Evolutionary conservation across 495 filamentous ascomycete genomes (phyloP), one percentile per base, ranked within the genome.

Genomic region (Aspergillus saccharolyticus): DNA sequence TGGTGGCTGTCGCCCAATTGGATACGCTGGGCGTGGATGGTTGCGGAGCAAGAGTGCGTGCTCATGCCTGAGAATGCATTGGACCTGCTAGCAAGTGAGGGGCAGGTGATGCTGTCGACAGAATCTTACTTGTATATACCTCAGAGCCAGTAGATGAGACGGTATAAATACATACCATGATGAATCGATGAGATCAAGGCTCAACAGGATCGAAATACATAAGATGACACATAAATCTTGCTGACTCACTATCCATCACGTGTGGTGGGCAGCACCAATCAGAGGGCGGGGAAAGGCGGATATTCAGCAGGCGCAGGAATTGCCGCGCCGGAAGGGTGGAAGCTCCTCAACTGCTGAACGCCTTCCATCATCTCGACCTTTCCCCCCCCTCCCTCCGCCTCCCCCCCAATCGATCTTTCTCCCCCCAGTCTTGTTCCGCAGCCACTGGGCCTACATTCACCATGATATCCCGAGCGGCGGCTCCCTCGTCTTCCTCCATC

Each of bases 401-500:
- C 60, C 59, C 64, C 59, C 63, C 52, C 59, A 59, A 24, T 17
- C 17, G 19, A 15, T 19, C 60, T 48, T 58, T 61, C 54, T 67
- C 60, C 59, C 25, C 67, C 58, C 61, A 60, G 59, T 28, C 54
- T 55, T 59, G 60, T 33, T 44, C 50, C 59, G 53, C 61, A 70
- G 58, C 56, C 59, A 62, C 69, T 70, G 68, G 62, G 61, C 63
- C 67, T 66, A 55, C 66, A 58, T 63, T 69, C 73, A 77, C 61
- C 64, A 79, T 79, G 76, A 76, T 79, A 71, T 74, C 75, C 68
- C 73, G 76, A 78, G 72, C 75, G 70, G 71, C 70, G 70, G 74
- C 75, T 74, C 76, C 73, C 62, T 69, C 74, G 58, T 63, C 74
- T 63, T 70, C 74, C 59, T 65, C 81, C 65, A 71, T 85, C 64